Conservation (phyloP, 2,329 filamentous ascomycete species). For the Tolypocladium amazonense region DNA sequence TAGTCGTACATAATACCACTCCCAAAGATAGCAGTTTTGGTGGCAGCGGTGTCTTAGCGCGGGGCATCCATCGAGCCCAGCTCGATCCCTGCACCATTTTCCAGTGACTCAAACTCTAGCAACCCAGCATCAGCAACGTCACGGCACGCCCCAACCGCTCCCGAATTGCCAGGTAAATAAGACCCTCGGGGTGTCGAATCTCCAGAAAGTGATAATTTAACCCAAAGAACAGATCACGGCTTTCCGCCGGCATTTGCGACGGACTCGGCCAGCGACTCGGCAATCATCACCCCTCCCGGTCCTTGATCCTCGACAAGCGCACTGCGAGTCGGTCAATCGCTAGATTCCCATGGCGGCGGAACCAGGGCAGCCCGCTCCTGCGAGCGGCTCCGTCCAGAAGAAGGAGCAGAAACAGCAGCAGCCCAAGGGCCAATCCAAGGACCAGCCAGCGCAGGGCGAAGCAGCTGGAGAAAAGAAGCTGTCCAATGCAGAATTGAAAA, state of each 20-base stretch:
- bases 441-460: conserved; percentile 3
- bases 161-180: neutral
- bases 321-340: neutral
- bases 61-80: conserved; percentile 13
- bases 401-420: conserved; percentile 11
- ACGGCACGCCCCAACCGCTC: neutral
- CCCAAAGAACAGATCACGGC: neutral
- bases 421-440: conserved; percentile 13
- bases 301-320: neutral
- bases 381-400: conserved; percentile 12
- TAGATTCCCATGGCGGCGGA: conserved; percentile 19
- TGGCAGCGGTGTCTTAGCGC: conserved; percentile 15
- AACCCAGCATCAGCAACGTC: conserved; percentile 2
- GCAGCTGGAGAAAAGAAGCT: conserved; percentile 42
- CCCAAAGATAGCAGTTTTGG: neutral
- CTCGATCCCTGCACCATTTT: conserved; percentile 12
- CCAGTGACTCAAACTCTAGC: conserved; percentile 21
- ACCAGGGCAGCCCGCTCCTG: conserved; percentile 17
- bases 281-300: neutral
- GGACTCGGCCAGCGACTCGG: neutral
- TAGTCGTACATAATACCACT: neutral
- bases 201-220: neutral
- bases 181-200: no score
- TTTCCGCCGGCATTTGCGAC: neutral
- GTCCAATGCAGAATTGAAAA: conserved; percentile 73